Percentiles rank a stretch among this genome's conserved stretches.
Conservation (phyloP, 257 asterid genomes). For the Marsdenia floribunda region DNA sequence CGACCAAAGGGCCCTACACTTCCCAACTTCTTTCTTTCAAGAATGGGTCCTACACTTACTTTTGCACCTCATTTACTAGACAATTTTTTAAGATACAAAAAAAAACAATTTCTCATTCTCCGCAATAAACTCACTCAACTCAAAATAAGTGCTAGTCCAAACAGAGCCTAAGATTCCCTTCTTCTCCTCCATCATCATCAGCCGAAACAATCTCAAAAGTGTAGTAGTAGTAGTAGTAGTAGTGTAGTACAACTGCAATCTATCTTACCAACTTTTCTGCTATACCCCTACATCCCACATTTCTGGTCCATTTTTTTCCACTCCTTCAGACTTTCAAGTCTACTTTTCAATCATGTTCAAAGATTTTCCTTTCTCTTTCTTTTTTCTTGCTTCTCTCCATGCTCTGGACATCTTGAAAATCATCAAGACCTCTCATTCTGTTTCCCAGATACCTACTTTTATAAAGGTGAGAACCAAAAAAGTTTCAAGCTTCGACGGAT, state of each 20-base stretch:
- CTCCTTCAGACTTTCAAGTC: background rate
- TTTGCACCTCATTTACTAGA: too few relatives aligned
- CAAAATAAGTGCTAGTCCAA: too few relatives aligned
- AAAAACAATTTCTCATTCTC: too few relatives aligned
- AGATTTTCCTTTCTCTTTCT: background rate
- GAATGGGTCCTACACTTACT: too few relatives aligned
- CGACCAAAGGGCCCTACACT: too few relatives aligned
- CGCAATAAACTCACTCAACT: too few relatives aligned
- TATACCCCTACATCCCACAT: too few relatives aligned
- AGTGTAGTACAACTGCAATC: background rate
- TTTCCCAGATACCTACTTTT: background rate
- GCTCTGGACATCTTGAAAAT: background rate
- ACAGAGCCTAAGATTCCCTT: too few relatives aligned
- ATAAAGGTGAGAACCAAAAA: background rate
- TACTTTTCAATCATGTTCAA: background rate
- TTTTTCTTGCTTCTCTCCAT: too few relatives aligned
- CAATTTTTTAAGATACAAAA: too few relatives aligned
- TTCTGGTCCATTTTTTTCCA: background rate
- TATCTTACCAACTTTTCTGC: background rate
- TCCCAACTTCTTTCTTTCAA: too few relatives aligned
- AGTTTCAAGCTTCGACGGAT: background rate
- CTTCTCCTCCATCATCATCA: conserved; percentile 10
- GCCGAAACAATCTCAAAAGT: conserved; percentile 8
- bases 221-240: background rate
- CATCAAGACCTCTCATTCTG: background rate